phyloP scores from a whole-genome alignment of 306 rosid genomes.

The Lotus japonicus region DNA sequence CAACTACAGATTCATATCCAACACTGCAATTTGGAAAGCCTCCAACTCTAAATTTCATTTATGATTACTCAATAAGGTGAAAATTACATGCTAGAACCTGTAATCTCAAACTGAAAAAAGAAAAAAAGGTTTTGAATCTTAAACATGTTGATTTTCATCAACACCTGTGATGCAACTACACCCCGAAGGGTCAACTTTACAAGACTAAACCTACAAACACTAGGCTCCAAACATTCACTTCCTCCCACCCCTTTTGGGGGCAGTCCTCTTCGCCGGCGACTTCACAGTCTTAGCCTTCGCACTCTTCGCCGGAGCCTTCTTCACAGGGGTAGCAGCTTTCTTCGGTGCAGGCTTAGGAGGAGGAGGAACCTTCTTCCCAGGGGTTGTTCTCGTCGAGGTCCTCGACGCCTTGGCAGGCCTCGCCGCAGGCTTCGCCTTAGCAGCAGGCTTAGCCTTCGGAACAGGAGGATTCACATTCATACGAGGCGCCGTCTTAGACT shows the following conservation, averaged over 20 bases:
- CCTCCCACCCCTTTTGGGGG: slow-evolving; percentile 42
- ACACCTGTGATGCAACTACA: neutral
- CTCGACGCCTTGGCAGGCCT: slow-evolving; percentile 51
- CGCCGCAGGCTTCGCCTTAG: slow-evolving; percentile 43
- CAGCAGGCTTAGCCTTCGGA: slow-evolving; percentile 6
- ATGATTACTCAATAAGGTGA: slow-evolving; percentile 11
- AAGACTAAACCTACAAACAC: slow-evolving; percentile 41
- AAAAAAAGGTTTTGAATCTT: neutral
- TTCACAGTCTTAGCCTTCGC: slow-evolving; percentile 38
- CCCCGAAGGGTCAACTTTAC: slow-evolving; percentile 31
- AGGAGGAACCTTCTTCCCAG: slow-evolving; percentile 50
- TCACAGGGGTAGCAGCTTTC: slow-evolving; percentile 36
- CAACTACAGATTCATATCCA: neutral
- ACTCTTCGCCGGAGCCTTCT: slow-evolving; percentile 43
- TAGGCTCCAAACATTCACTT: slow-evolving; percentile 30
- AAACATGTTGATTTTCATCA: neutral
- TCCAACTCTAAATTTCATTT: slow-evolving; percentile 5
- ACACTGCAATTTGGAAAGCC: neutral
- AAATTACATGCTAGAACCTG: slow-evolving; percentile 16
- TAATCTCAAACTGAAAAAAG: neutral
- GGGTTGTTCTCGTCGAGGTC: slow-evolving; percentile 62
- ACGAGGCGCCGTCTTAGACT: neutral
- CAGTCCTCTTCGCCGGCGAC: slow-evolving; percentile 47
- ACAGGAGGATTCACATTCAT: too few species aligned
- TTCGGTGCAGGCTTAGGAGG: slow-evolving; percentile 47